Conservation (phyloP, 2,329 filamentous ascomycete species). For the Immersiporthe knoxdaviesiana region DNA sequence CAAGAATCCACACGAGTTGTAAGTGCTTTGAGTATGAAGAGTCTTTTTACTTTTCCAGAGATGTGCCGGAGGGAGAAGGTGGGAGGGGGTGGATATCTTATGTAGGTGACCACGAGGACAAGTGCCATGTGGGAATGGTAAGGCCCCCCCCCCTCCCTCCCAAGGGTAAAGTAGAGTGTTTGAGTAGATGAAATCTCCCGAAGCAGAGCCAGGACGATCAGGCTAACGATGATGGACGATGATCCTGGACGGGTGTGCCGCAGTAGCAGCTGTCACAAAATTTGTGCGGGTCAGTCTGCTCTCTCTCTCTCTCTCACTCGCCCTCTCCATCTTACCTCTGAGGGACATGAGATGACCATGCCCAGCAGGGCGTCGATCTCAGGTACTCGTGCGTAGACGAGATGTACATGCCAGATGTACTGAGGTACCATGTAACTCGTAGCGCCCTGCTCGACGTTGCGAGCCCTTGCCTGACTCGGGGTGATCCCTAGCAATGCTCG, state of each 20-base stretch:
- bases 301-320: too few species aligned
- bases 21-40: conserved; percentile 36
- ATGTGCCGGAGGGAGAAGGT: conserved; percentile 33
- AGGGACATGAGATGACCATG: conserved; percentile 44
- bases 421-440: conserved; percentile 35
- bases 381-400: conserved; percentile 33
- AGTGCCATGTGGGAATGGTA: conserved; percentile 30
- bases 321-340: conserved; percentile 30
- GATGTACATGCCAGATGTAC: conserved; percentile 38
- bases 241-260: conserved; percentile 50
- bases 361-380: conserved; percentile 37
- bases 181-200: conserved; percentile 37
- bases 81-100: conserved; percentile 48
- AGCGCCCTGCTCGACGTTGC: conserved; percentile 45
- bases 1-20: conserved; percentile 23
- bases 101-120: conserved; percentile 38
- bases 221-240: conserved; percentile 52
- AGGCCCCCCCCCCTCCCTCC: too few species aligned
- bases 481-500: conserved; percentile 38
- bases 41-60: conserved; percentile 27
- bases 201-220: conserved; percentile 50
- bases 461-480: conserved; percentile 41
- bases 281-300: conserved; percentile 53
- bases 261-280: conserved; percentile 58
- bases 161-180: conserved; percentile 37